Evolutionary conservation across 2,329 filamentous ascomycete genomes (phyloP), one percentile per base, ranked within the genome.

Genomic region (Ceratocystis huliohia): DNA sequence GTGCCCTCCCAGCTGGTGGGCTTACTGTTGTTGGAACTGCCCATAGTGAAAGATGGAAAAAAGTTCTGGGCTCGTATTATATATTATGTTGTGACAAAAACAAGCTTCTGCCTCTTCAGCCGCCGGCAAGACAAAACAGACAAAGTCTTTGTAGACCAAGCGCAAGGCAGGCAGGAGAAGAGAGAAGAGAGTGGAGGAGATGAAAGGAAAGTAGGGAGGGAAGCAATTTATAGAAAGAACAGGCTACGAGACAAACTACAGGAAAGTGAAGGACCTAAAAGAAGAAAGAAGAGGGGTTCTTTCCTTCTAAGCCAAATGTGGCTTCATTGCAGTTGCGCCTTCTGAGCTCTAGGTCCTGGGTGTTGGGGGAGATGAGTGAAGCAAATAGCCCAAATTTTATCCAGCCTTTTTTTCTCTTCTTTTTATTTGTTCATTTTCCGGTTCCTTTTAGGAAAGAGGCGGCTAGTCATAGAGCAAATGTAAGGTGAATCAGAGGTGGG

Each of bases 1-100:
- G 46, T 37, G 64, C 66, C 37, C 25, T 63, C 66, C 61, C 66
- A 46, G 33, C 44, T 48, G 56, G 56, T 25, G 37, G 41, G 45
- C 7, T 30, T 56, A 62, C 13, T 41, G 10, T 41, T 61, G 20
- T 59, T 41, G 50, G 50, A 56, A 25, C 33, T 45, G 7, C 37
- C 50, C 65, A 67, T 67, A 7, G 7, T 30, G 22, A 17, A 17
- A 63, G 25, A 33, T 6, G 30, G 13, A 37, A 30, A 17, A 63
- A 48, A 30, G 61, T 15, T 22, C 3, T 17, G 37, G 28, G 6
- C 20, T 8, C 20, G 46, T 28, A 28, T 10, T 53, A 53, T 53
- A 13, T 25, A 53, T 15, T 7, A 15, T 28, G 22, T 53, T 28
- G 10, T 53, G n/a, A 53, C 25, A 25, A 53, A 22, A 53, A 53